Conservation (phyloP, 306 rosid genomes). For the Fragaria nilgerrensis region DNA sequence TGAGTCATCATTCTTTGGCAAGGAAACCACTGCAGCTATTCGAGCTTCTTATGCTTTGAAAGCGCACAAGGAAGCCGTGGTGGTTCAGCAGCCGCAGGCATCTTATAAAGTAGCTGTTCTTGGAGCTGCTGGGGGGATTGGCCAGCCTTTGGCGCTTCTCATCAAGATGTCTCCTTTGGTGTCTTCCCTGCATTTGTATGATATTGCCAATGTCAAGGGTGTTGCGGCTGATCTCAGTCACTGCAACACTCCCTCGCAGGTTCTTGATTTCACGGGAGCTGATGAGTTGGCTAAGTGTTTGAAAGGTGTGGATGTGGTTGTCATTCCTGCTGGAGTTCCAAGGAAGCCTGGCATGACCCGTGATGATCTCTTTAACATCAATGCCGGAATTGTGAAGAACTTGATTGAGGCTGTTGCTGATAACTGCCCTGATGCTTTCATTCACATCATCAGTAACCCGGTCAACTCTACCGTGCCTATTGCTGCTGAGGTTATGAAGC, state of each 20-base stretch:
- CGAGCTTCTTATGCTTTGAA: slow-evolving; percentile 46
- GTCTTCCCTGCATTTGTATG: slow-evolving; percentile 81
- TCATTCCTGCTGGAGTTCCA: slow-evolving; percentile 98
- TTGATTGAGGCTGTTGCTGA: slow-evolving; percentile 89
- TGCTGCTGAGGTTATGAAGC: slow-evolving; percentile 80
- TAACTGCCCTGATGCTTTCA: slow-evolving; percentile 88
- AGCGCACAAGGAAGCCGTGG: slow-evolving; percentile 48
- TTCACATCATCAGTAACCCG: slow-evolving; percentile 87
- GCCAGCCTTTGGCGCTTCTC: slow-evolving; percentile 88
- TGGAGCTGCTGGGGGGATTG: slow-evolving; percentile 97
- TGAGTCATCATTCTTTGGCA: slow-evolving; percentile 57
- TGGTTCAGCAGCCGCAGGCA: slow-evolving; percentile 68
- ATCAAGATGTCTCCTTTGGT: slow-evolving; percentile 95
- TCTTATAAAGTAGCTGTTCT: slow-evolving; percentile 85
- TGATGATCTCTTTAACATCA: slow-evolving; percentile 94
- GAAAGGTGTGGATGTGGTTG: slow-evolving; percentile 81
- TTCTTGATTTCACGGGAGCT: slow-evolving; percentile 79
- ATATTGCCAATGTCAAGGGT: slow-evolving; percentile 92
- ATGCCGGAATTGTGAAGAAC: slow-evolving; percentile 86
- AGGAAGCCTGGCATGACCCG: slow-evolving; percentile 99
- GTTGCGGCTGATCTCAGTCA: slow-evolving; percentile 97
- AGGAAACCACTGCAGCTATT: slow-evolving; percentile 49
- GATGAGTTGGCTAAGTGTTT: slow-evolving; percentile 61
- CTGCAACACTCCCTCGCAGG: slow-evolving; percentile 90
- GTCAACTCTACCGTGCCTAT: slow-evolving; percentile 95